Conservation (phyloP, 2,329 filamentous ascomycete species). For the Aureobasidium subglaciale region DNA sequence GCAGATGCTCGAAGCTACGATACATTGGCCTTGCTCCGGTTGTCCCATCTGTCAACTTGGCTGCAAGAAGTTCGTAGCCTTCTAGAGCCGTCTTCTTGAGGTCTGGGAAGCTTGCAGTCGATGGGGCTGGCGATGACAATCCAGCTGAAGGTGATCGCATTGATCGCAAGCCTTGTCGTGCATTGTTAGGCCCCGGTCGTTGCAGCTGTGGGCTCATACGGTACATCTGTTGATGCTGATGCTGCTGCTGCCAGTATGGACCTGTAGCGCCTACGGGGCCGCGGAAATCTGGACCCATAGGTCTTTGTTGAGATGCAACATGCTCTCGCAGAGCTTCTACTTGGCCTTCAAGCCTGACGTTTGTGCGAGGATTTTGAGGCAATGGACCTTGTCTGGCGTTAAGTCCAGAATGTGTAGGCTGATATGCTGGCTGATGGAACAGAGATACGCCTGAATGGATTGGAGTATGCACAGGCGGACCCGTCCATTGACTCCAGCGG, state of each 20-base stretch:
- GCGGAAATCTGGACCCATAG: not conserved
- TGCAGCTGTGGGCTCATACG: conserved; percentile 14
- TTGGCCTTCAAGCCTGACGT: not conserved
- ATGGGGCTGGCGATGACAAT: conserved; percentile 5
- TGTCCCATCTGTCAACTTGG: not conserved
- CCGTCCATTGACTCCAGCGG: conserved; percentile 24
- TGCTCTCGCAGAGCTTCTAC: conserved; percentile 3
- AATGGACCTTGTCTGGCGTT: conserved; percentile 9
- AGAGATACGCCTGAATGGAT: conserved; percentile 7
- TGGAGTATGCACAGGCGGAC: conserved; percentile 2
- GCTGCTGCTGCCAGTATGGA: not conserved
- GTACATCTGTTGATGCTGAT: not conserved
- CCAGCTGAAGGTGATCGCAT: not conserved
- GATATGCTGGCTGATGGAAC: conserved; percentile 2
- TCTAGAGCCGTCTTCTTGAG: conserved; percentile 27
- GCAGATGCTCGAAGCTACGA: conserved; percentile 71
- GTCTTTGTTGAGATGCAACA: not conserved
- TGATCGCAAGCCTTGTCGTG: not conserved
- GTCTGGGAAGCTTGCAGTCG: conserved; percentile 19
- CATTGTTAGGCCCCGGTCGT: not conserved
- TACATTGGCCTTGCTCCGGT: conserved; percentile 55
- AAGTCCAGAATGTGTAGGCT: not conserved
- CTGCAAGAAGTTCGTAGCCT: conserved; percentile 58
- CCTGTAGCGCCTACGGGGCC: not conserved
- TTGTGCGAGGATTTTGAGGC: conserved; percentile 16